These are phyloP conservation scores for Colletotrichum incanum DNA, from an alignment of 2,329 filamentous ascomycete genomes.

Conservation along the genomic window DNA sequence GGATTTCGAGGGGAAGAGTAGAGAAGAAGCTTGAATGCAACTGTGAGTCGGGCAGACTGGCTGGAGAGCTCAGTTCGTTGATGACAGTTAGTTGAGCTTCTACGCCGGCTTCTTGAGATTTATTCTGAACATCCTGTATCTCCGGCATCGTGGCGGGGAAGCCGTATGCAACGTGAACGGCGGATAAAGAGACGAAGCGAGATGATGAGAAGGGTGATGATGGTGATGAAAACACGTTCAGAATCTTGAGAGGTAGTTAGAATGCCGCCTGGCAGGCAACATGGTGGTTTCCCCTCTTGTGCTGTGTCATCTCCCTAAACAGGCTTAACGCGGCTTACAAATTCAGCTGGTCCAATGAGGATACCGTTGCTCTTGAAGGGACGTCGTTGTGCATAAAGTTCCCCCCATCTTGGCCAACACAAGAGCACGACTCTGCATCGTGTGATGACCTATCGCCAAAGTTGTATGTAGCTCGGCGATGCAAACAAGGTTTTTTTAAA, in stretches of 20 bases:
- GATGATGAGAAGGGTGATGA: not conserved
- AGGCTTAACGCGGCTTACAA: slow-evolving; percentile 34
- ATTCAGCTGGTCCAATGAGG: slow-evolving; percentile 18
- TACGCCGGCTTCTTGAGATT: not conserved
- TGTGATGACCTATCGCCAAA: not conserved
- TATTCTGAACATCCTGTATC: not conserved
- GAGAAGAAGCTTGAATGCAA: slow-evolving; percentile 35
- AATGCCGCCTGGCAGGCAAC: not conserved
- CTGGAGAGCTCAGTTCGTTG: not conserved
- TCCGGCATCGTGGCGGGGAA: not conserved
- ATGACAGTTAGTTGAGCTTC: not conserved
- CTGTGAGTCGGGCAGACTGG: not conserved
- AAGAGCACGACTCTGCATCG: not conserved
- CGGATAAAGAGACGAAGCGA: not conserved
- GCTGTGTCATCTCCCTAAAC: slow-evolving; percentile 21
- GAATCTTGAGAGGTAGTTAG: not conserved
- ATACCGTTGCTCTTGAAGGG: not conserved
- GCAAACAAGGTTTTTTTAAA: slow-evolving; percentile 17
- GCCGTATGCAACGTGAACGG: too few relatives aligned
- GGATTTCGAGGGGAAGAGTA: slow-evolving; percentile 33
- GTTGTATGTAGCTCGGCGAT: not conserved
- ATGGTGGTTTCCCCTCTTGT: not conserved
- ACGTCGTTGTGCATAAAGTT: not conserved
- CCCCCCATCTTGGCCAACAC: not conserved
- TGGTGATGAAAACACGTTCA: not conserved